Base-by-base conservation (phyloP, 805 yeast genomes). In the Ogataea minuta region DNA sequence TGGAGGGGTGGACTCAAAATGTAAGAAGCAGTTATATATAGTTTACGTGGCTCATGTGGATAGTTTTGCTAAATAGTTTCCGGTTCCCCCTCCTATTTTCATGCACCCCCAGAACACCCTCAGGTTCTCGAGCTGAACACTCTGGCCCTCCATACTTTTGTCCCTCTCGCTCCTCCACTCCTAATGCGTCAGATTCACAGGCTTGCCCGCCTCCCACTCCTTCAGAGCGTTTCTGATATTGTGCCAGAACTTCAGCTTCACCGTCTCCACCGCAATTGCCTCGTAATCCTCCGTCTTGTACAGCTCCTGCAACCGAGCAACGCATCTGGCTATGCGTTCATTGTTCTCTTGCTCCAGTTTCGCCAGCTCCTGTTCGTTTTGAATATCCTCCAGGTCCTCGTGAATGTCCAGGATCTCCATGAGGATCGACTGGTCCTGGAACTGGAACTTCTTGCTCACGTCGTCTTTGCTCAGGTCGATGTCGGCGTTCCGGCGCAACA, bases 361-460 rank as follows among this genome's bases (percentile, higher is more conserved):
- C 1, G 62, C 71, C 23, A 86, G 67, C 33, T 86, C 95, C 2
- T 69, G 63, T 35, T 77, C 83, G 36, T 62, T 64, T 1, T 67
- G 64, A 4, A 87, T 81, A 48, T 77, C 77, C 45, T 86, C 95
- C 41, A 90, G 65, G 28, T 77, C 74, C 60, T 91, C 99, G 57
- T 90, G 93, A 4, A 87, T 78, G 48, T 88, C 95, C 63, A 91
- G 67, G 15, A 91, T 84, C 30, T 77, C 77, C 81, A 87, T 76
- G 28, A 91, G 64, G 54, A 86, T 64, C 11, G 67, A 72, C 41
- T 81, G 77, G 42, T 63, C 66, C 43, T 62, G 53, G 38, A 62
- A 58, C 32, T 64, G 65, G 24, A 53, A 54, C 23, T 50, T 56
- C 41, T 70, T 71, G 6, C 70, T 67, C 13, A 64, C 61, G 6